phyloP scores from a whole-genome alignment of 2,329 filamentous ascomycete genomes.

The Teratosphaeria viscida region DNA sequence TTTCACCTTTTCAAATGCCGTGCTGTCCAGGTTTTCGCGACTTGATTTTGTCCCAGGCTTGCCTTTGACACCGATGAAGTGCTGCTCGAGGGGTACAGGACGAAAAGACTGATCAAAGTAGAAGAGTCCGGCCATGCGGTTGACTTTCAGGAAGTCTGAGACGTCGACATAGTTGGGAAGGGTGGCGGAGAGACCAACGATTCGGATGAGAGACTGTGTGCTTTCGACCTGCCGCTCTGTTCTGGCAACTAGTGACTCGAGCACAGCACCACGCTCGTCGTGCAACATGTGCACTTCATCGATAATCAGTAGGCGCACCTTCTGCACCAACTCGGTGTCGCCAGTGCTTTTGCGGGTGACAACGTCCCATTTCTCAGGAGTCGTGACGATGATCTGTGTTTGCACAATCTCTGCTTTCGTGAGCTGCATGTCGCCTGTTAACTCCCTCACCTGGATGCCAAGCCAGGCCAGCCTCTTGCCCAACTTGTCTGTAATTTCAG shows the following conservation, averaged over 20 bases:
- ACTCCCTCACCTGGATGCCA: conserved; percentile 80
- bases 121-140: conserved; percentile 82
- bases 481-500: conserved; percentile 90
- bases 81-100: conserved; percentile 90
- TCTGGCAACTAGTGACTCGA: conserved; percentile 89
- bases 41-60: conserved; percentile 73
- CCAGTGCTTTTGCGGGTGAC: conserved; percentile 94
- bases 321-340: conserved; percentile 94
- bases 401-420: conserved; percentile 92
- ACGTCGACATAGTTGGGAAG: conserved; percentile 95
- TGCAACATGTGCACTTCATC: conserved; percentile 99
- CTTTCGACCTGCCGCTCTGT: conserved; percentile 96
- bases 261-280: conserved; percentile 88
- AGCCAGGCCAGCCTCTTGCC: conserved; percentile 89
- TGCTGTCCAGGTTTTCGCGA: conserved; percentile 77
- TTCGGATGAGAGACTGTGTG: conserved; percentile 92
- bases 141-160: conserved; percentile 92
- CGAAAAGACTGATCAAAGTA: conserved; percentile 96
- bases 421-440: conserved; percentile 97
- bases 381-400: conserved; percentile 97
- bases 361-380: conserved; percentile 98
- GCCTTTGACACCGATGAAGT: conserved; percentile 92
- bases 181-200: conserved; percentile 89
- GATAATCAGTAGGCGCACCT: conserved; percentile 90
- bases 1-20: conserved; percentile 86